These are phyloP conservation scores for Podaxis sp. DNA, from an alignment of 768 basidiomycete species.

Conservation along the genomic window DNA sequence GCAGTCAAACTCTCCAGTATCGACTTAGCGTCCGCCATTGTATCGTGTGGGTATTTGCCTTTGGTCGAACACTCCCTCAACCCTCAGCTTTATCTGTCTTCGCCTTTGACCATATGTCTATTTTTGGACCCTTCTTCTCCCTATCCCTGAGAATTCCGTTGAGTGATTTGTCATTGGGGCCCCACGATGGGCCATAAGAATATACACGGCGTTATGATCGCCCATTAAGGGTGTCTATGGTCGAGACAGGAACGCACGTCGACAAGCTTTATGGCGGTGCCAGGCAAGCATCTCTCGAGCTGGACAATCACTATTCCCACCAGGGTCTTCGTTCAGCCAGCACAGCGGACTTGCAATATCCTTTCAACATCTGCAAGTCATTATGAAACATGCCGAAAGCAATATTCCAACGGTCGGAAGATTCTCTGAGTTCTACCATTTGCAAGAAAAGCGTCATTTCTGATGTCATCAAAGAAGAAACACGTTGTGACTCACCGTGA, in stretches of 20 bases:
- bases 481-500: not conserved
- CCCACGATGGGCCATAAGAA: not conserved
- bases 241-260: too few species aligned
- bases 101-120: not conserved
- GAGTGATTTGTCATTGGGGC: not conserved
- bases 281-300: too few species aligned
- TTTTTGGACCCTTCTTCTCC: not conserved
- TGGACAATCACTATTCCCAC: not conserved
- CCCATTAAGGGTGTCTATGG: too few species aligned
- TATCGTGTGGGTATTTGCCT: not conserved
- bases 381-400: not conserved
- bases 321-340: not conserved
- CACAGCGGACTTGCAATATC: not conserved
- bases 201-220: not conserved
- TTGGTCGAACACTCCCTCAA: not conserved
- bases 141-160: not conserved
- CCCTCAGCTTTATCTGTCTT: not conserved
- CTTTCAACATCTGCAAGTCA: not conserved
- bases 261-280: too few species aligned
- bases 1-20: slow-evolving; percentile 33
- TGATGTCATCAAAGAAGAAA: not conserved
- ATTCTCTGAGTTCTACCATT: not conserved
- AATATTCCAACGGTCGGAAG: not conserved
- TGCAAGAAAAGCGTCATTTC: not conserved
- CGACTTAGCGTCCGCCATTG: slow-evolving; percentile 21